A percentile compares a stretch with the other conserved stretches of the same genome.
These are phyloP conservation scores for Boletellus ananiceps DNA, from an alignment of 768 basidiomycete species.

Conservation along the genomic window DNA sequence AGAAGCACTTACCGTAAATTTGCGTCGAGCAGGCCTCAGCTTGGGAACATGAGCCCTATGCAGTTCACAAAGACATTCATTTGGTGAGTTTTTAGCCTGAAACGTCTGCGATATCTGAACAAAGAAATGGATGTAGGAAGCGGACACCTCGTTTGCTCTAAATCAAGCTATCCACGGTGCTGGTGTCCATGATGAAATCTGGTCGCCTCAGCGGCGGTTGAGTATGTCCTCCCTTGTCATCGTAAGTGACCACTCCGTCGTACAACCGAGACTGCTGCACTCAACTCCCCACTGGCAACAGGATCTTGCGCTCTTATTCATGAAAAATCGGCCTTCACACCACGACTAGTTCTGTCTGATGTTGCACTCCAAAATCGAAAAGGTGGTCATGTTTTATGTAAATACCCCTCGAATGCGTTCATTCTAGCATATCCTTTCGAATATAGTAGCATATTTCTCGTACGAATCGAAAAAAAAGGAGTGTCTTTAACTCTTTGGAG, in stretches of 20 bases:
- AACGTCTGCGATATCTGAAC: background rate
- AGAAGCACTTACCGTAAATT: slow-evolving; percentile 5
- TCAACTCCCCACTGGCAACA: slow-evolving; percentile 9
- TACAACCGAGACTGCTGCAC: background rate
- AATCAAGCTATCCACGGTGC: slow-evolving; percentile 7
- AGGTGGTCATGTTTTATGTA: background rate
- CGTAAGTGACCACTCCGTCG: slow-evolving; percentile 11
- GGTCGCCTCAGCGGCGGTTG: slow-evolving; percentile 6
- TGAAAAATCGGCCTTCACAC: slow-evolving; percentile 2
- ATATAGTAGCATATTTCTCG: slow-evolving; percentile 9
- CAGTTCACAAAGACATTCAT: background rate
- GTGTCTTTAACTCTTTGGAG: background rate
- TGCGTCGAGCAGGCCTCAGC: slow-evolving; percentile 11
- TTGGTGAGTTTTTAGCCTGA: slow-evolving; percentile 5
- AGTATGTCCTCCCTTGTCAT: slow-evolving; percentile 22
- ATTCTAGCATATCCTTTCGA: background rate
- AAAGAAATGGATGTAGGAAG: slow-evolving; percentile 9
- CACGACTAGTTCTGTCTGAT: background rate
- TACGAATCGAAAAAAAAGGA: background rate
- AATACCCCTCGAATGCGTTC: background rate
- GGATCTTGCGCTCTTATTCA: slow-evolving; percentile 22
- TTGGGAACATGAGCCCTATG: background rate
- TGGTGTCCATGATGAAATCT: background rate
- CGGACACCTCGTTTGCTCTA: background rate
- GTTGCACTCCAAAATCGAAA: background rate